Conservation (phyloP, 495 filamentous ascomycete species). For the Hyphodiscus hymeniophilus region DNA sequence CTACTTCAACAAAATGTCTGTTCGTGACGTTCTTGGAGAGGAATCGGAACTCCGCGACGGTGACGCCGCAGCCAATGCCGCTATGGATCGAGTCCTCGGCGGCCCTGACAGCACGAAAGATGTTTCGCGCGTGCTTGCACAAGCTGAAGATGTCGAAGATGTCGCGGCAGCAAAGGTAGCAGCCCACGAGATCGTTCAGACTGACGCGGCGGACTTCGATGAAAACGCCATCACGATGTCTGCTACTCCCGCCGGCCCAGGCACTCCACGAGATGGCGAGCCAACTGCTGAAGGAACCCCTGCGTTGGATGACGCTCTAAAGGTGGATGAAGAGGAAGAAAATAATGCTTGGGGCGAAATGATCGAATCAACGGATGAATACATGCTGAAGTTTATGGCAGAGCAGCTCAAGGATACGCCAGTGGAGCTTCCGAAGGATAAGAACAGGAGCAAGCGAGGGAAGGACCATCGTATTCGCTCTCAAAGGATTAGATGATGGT, state of each 20-base stretch:
- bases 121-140: conserved; percentile 61
- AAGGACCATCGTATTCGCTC: conserved; percentile 43
- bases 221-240: conserved; percentile 51
- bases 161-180: conserved; percentile 78
- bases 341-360: conserved; percentile 45
- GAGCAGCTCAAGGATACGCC: conserved; percentile 70
- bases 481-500: conserved; percentile 18
- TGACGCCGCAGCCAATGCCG: conserved; percentile 59
- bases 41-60: conserved; percentile 50
- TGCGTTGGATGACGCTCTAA: conserved; percentile 28
- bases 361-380: conserved; percentile 68
- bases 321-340: conserved; percentile 36
- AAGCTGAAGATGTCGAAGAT: conserved; percentile 90
- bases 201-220: conserved; percentile 87
- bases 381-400: conserved; percentile 72
- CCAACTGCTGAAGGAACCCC: conserved; percentile 12
- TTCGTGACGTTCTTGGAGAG: conserved; percentile 53
- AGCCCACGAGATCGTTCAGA: conserved; percentile 77
- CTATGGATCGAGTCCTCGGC: conserved; percentile 82
- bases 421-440: conserved; percentile 70
- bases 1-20: conserved; percentile 78
- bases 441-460: conserved; percentile 71
- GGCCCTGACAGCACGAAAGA: conserved; percentile 37
- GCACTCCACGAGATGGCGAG: conserved; percentile 24
- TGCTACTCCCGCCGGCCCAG: conserved; percentile 29